Evolutionary conservation across 306 rosid species (phyloP).

Genomic region (Dalbergia cultrata): DNA sequence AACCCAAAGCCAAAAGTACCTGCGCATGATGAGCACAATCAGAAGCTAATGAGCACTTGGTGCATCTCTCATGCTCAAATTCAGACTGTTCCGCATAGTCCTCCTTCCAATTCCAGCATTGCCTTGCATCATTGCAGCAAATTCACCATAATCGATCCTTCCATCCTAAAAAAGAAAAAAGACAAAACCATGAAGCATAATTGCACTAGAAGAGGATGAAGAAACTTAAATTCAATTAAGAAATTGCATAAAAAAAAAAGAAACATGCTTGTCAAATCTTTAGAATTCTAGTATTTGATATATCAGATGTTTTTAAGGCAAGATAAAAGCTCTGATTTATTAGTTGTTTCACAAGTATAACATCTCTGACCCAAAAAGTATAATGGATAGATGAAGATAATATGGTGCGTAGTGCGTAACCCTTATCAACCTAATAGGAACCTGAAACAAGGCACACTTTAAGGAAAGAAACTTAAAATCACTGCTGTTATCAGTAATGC

Average conservation of each 20-base stretch:
- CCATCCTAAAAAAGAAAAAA: constrained; percentile 71
- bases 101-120: constrained; percentile 89
- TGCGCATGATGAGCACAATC: constrained; percentile 52
- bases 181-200: constrained; percentile 43
- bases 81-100: constrained; percentile 92
- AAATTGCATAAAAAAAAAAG: neutral
- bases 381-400: constrained; percentile 36
- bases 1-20: constrained; percentile 53
- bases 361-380: constrained; percentile 16
- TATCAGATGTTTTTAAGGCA: constrained; percentile 24
- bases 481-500: no score
- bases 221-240: constrained; percentile 27
- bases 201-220: constrained; percentile 20
- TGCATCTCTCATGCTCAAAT: constrained; percentile 93
- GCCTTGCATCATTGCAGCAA: constrained; percentile 98
- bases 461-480: no score
- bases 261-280: constrained; percentile 33
- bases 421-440: constrained; percentile 20
- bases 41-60: constrained; percentile 69
- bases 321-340: constrained; percentile 19
- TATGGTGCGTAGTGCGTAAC: neutral
- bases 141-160: constrained; percentile 92
- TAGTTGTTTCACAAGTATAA: constrained; percentile 25
- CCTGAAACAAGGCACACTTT: neutral
- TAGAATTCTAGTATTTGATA: constrained; percentile 43